Evolutionary conservation across 768 basidiomycete species (phyloP), one percentile per base, ranked within the genome.

Genomic region (Chalciporus chontae): DNA sequence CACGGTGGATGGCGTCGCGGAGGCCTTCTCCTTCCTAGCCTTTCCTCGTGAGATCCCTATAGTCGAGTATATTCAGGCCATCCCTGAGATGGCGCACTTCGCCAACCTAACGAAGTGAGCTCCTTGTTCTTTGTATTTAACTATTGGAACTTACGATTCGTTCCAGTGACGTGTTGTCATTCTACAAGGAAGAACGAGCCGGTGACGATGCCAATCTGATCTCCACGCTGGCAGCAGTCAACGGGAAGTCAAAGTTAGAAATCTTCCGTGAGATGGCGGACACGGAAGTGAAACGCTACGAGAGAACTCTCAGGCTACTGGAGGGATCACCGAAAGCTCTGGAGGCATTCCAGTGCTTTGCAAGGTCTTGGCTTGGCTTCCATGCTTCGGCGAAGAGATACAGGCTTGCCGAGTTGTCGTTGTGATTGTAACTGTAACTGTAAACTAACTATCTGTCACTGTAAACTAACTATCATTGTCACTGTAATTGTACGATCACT

Each of bases 91-190:
- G 4, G 52, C 52, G 17, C 53, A 53, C 11, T 65, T 59, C 50
- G 58, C 63, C 27, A 54, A 61, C 27, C 63, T 65, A 32, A 57
- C 40, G 26, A 74, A 74, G 73, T 73, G 26, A 55, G 70, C 58
- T 9, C 11, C 43, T 21, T 46, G 13, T 8, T 19, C 21, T 32
- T 32, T 17, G 7, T 17, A 24, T 14, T 23, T 31, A 17, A 7
- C 23, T 5, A 15, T 39, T 17, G 39, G 24, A 40, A 19, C 4
- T 15, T 23, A 24, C 23, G 11, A 5, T 6, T 14, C 27, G 2
- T 36, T 47, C n/a, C 38, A 72, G 71, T 50, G 72, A 72, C 47
- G 55, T 71, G 17, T 59, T 70, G 17, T 71, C 68, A 1, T 71
- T 72, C 43, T 68, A 72, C 36, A 52, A 73, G 42, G 72, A 73